Base-by-base conservation (phyloP, 2,329 filamentous ascomycete genomes). In the Rasamsonia emersonii region DNA sequence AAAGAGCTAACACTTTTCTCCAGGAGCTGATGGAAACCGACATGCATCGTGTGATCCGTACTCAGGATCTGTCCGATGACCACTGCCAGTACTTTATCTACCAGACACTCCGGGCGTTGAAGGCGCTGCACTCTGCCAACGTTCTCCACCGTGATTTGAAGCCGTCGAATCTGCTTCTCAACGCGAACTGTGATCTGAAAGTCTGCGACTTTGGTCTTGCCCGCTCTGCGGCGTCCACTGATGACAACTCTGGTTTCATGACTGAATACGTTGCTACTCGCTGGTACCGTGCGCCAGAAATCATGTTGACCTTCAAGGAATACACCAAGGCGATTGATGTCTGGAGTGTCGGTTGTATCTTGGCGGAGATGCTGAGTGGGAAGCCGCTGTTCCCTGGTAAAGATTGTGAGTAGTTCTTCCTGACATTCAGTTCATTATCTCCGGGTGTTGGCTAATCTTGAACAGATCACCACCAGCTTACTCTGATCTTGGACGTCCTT, bases 71-170 rank as follows among this genome's bases (percentile, higher is more conserved):
- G 27, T 96, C 91, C 21, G 91, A 98, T 61, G 91, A 98, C 60
- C 91, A 98, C 63, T 98, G 91, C 75, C 91, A 98, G 64, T 98
- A 98, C 69, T 98, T 98, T 67, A 98, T 98, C 65, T 98, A 98
- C 71, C 91, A 98, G 68, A 98, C 91, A 2, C 77, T 98, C 37
- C 86, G 91, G 51, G 91, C 89, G 8, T 72, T 98, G 51, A 98
- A 98, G 71, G 91, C 91, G 23, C 96, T 98, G 89, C 91, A 98
- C 67, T 96, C 91, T 9, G 91, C 91, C 43, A 96, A 98, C 53
- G 91, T 98, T 28, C 77, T 98, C 8, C 91, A 98, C 61, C 82
- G 91, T 58, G 91, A 98, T 64, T 70, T 98, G 48, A 98, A 98
- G 68, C 91, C 91, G 2, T 96, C 89, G 39, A 98, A 98, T 58